phyloP scores from a whole-genome alignment of 495 filamentous ascomycete genomes.

The Aspergillus carlsbadensis region DNA sequence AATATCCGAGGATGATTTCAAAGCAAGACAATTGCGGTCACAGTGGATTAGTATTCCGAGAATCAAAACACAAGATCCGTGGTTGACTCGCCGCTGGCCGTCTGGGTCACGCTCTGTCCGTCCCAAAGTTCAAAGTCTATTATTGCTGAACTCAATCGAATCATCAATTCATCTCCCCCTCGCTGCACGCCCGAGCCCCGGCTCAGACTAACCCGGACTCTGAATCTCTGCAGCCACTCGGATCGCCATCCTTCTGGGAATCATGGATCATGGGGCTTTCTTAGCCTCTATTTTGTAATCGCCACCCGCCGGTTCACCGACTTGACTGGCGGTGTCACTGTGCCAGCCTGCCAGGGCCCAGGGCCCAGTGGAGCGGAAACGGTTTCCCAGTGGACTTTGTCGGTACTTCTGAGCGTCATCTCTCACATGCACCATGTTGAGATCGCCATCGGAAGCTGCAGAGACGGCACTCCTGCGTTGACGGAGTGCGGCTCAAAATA shows the following conservation, averaged over 20 bases:
- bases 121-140: neutral
- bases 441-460: neutral
- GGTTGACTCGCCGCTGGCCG: neutral
- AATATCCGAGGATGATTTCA: neutral
- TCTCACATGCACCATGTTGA: neutral
- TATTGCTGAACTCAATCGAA: neutral
- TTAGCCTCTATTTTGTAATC: neutral
- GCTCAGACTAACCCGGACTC: neutral
- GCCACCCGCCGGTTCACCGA: neutral
- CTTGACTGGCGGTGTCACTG: neutral
- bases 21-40: neutral
- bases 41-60: neutral
- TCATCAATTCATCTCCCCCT: neutral
- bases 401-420: neutral
- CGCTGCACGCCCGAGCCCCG: slow-evolving; percentile 1
- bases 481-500: slow-evolving; percentile 3
- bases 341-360: too few relatives aligned
- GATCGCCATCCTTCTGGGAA: neutral
- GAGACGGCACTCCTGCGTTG: neutral
- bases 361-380: neutral
- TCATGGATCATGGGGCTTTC: neutral
- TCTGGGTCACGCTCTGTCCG: neutral
- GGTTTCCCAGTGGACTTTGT: neutral
- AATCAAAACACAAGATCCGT: neutral
- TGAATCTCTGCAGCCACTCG: neutral